Base-by-base conservation (phyloP, 495 filamentous ascomycete genomes). In the Podospora fimiseda region DNA sequence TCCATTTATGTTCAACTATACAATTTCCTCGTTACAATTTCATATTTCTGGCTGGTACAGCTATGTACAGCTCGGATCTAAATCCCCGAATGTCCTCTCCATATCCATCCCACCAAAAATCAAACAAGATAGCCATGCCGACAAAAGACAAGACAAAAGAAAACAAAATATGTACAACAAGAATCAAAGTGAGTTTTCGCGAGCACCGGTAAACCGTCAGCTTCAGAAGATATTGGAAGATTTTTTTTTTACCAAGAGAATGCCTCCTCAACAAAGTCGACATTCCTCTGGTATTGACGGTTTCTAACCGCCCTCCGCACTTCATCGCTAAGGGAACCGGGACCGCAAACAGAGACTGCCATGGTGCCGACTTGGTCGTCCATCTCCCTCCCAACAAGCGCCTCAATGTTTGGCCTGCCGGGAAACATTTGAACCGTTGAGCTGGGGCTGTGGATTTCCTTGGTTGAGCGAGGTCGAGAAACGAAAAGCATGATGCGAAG, bases 201-300 rank as follows among this genome's bases (percentile, higher is more conserved):
- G 11, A 20, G 15, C 9, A 1, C 33, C 9, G 0, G 21, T 23
- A 18, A 16, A 13, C 30, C n/a, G 40, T 24, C 37, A 9, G 38
- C 21, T 24, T 22, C 22, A n/a, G 20, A 24, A 1, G 7, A 14
- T 22, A 16, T 18, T 21, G n/a, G 6, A 49, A 27, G n/a, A 45
- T n/a, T n/a, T 27, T 30, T 14, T 9, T 40, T 60, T 52, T 77
- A 88, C 87, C 87, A 92, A 13, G 87, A 92, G 71, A 98, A 98
- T 41, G 89, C 87, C 74, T 98, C 93, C 66, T 98, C 93, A 19
- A 91, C 77, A 69, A 97, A 96, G 66, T 96, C 90, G 15, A 97
- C 74, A 24, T 76, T 79, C 18, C 80, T 83, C 3, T 79, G 76
- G 46, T 81, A 76, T 44, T 87, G 82, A 58, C 80, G 76, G 33